phyloP scores from a whole-genome alignment of 352 stramenopile genomes.

The Pythium dissotocum region DNA sequence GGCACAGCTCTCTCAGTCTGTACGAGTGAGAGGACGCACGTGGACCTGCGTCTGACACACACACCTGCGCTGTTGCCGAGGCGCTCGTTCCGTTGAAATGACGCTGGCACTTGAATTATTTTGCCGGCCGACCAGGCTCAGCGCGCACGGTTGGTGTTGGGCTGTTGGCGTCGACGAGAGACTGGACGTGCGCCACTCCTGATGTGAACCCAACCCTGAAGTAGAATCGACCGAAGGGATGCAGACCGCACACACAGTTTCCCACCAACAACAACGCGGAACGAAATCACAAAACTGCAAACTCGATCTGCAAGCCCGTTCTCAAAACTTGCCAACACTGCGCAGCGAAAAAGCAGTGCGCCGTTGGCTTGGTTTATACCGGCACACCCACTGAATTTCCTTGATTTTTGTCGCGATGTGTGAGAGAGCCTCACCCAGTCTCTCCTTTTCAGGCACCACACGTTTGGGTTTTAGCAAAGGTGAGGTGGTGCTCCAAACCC shows the following conservation, averaged over 20 bases:
- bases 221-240: neutral
- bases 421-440: neutral
- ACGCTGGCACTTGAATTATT: constrained; percentile 24
- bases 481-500: constrained; percentile 9
- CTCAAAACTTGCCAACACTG: constrained; percentile 5
- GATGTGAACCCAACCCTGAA: constrained; percentile 19
- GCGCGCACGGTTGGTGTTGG: constrained; percentile 6
- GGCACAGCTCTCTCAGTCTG: neutral
- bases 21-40: neutral
- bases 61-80: constrained; percentile 3
- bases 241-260: neutral
- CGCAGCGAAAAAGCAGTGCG: neutral
- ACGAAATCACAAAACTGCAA: neutral
- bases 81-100: constrained; percentile 14
- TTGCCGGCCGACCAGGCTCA: constrained; percentile 18
- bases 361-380: neutral
- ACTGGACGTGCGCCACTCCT: constrained; percentile 6
- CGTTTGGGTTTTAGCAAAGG: constrained; percentile 23
- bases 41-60: neutral
- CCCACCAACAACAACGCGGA: neutral
- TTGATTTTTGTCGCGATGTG: constrained; percentile 2
- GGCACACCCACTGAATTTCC: neutral
- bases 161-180: constrained; percentile 9
- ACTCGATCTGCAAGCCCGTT: neutral
- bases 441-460: constrained; percentile 15